These are phyloP conservation scores for Nannizzia gypsea DNA, from an alignment of 2,329 filamentous ascomycete genomes.

Conservation along the genomic window DNA sequence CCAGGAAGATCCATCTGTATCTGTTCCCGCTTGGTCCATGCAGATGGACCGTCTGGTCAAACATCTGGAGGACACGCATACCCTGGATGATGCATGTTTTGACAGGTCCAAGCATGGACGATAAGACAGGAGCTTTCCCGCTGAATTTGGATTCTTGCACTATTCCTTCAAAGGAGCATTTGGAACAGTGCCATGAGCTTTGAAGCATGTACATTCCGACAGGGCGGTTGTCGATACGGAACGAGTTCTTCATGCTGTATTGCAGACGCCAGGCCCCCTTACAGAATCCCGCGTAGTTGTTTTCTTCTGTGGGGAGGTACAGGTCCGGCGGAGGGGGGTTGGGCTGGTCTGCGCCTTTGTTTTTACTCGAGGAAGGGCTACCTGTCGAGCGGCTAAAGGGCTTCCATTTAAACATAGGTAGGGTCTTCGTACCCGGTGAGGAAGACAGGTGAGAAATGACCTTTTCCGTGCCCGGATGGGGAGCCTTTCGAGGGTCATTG, in stretches of 20 bases:
- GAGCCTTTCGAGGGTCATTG: background rate
- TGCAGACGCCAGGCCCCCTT: conserved; percentile 35
- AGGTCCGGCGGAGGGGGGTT: conserved; percentile 6
- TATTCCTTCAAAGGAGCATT: conserved; percentile 35
- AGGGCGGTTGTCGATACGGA: conserved; percentile 19
- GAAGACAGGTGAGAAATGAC: background rate
- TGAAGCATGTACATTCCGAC: conserved; percentile 23
- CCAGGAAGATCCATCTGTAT: conserved; percentile 38
- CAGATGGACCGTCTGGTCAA: conserved; percentile 22
- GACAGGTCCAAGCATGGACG: conserved; percentile 8
- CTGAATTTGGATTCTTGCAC: conserved; percentile 16
- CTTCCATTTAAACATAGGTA: background rate
- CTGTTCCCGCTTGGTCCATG: conserved; percentile 26
- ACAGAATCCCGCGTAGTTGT: conserved; percentile 34
- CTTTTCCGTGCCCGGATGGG: background rate
- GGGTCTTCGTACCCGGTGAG: background rate
- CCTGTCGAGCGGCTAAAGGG: background rate
- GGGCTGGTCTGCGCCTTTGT: background rate
- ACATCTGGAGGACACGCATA: conserved; percentile 12
- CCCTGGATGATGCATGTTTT: conserved; percentile 1
- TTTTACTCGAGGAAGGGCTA: background rate
- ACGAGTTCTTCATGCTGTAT: conserved; percentile 24
- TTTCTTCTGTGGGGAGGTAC: conserved; percentile 26
- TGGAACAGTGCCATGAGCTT: conserved; percentile 29
- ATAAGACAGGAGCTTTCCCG: conserved; percentile 14